phyloP scores from a whole-genome alignment of 768 basidiomycete species.

The Mycena vulgaris region DNA sequence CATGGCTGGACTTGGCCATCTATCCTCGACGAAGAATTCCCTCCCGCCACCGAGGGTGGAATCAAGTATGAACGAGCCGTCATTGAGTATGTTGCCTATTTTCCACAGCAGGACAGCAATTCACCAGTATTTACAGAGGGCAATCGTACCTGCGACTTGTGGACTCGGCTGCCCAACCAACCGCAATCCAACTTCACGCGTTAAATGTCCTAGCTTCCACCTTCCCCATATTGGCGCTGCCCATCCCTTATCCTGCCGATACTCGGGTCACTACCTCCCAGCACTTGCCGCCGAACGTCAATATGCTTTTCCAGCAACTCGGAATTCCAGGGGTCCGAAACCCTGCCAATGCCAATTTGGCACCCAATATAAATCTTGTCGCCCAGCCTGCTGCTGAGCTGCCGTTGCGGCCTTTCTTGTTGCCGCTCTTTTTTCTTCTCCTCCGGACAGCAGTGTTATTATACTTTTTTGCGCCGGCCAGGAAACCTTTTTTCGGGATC shows the following conservation, averaged over 20 bases:
- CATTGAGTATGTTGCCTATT: slow-evolving; percentile 57
- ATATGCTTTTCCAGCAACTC: slow-evolving; percentile 74
- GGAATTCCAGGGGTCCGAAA: slow-evolving; percentile 70
- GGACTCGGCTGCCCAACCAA: slow-evolving; percentile 63
- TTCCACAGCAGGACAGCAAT: slow-evolving; percentile 9
- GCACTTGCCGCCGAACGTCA: slow-evolving; percentile 62
- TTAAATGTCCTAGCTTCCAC: slow-evolving; percentile 75
- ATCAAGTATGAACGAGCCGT: slow-evolving; percentile 56
- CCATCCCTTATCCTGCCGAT: slow-evolving; percentile 41
- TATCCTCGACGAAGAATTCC: slow-evolving; percentile 64
- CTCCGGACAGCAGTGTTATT: slow-evolving; percentile 78
- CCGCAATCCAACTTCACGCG: slow-evolving; percentile 74
- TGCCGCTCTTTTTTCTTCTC: slow-evolving; percentile 77
- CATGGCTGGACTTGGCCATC: slow-evolving; percentile 67
- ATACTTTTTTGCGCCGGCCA: slow-evolving; percentile 83
- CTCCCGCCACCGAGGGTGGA: slow-evolving; percentile 55
- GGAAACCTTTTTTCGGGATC: slow-evolving; percentile 79
- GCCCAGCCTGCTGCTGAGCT: slow-evolving; percentile 58
- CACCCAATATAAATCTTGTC: slow-evolving; percentile 50
- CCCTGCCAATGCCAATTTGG: slow-evolving; percentile 49
- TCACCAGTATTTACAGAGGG: slow-evolving; percentile 54
- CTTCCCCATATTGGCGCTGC: slow-evolving; percentile 62
- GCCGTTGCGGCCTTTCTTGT: slow-evolving; percentile 76
- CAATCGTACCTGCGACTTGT: slow-evolving; percentile 69
- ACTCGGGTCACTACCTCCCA: slow-evolving; percentile 46